phyloP scores from a whole-genome alignment of 2,329 filamentous ascomycete genomes.

The Huntiella omanensis region DNA sequence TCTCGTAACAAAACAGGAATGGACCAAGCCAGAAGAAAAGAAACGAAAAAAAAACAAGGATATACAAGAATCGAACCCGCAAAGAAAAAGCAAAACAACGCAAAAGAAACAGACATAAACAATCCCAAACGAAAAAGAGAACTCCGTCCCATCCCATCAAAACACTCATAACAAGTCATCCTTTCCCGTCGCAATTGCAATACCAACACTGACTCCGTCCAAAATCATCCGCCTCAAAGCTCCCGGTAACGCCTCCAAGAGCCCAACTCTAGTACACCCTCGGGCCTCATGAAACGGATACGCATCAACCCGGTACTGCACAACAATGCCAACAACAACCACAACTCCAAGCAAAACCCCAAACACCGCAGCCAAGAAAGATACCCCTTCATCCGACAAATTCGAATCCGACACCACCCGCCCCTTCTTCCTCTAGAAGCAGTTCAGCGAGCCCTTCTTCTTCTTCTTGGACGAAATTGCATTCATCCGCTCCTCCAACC shows the following conservation, averaged over 20 bases:
- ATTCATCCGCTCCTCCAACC: slow-evolving; percentile 90
- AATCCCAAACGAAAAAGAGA: slow-evolving; percentile 10
- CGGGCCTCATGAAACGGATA: slow-evolving; percentile 7
- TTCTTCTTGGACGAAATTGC: slow-evolving; percentile 81
- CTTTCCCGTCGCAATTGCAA: slow-evolving; percentile 10
- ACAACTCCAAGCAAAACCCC: neutral
- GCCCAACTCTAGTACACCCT: slow-evolving; percentile 3
- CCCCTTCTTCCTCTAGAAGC: slow-evolving; percentile 48
- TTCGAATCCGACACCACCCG: slow-evolving; percentile 3
- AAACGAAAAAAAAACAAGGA: neutral
- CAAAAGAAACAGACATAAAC: slow-evolving; percentile 2
- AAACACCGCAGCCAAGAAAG: neutral
- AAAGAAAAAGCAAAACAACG: slow-evolving; percentile 1
- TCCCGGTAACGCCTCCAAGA: slow-evolving; percentile 3
- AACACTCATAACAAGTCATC: slow-evolving; percentile 9
- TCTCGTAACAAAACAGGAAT: neutral
- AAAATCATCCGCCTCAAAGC: slow-evolving; percentile 11
- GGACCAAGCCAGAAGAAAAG: neutral
- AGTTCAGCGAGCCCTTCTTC: slow-evolving; percentile 90
- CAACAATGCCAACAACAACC: neutral
- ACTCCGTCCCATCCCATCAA: neutral
- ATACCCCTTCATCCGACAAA: neutral
- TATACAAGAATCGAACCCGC: slow-evolving; percentile 1
- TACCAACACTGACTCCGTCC: slow-evolving; percentile 12
- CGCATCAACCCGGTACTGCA: slow-evolving; percentile 6